Evolutionary conservation across 2,329 filamentous ascomycete species (phyloP).

Genomic region (Simplicillium sp.): DNA sequence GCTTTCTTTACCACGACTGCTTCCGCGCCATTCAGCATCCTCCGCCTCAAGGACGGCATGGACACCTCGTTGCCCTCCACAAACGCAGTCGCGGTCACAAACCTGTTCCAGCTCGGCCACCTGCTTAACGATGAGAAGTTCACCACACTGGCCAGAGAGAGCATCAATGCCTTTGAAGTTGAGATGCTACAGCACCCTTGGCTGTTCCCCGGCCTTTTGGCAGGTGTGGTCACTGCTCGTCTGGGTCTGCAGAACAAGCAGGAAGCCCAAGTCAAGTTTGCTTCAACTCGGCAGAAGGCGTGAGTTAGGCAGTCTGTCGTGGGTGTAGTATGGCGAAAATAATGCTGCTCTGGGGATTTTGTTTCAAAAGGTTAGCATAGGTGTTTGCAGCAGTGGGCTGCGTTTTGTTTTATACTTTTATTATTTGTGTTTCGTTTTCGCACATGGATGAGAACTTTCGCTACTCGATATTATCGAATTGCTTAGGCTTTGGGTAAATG

Average conservation of each 20-base stretch:
- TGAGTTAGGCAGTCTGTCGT: conserved; percentile 3
- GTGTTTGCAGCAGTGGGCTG: neutral
- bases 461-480: conserved; percentile 3
- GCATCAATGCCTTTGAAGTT: conserved; percentile 76
- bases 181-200: conserved; percentile 92
- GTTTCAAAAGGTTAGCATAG: neutral
- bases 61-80: conserved; percentile 84
- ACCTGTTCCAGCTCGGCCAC: conserved; percentile 71
- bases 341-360: neutral
- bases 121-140: conserved; percentile 60
- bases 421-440: neutral
- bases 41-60: conserved; percentile 91
- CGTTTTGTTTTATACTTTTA: neutral
- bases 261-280: conserved; percentile 15
- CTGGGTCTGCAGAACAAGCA: conserved; percentile 48
- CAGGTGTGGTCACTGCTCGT: conserved; percentile 63
- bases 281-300: conserved; percentile 12
- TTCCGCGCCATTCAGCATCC: conserved; percentile 58
- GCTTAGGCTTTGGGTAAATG: neutral
- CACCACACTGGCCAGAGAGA: conserved; percentile 56
- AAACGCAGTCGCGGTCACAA: conserved; percentile 78
- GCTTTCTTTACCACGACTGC: conserved; percentile 67
- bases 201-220: conserved; percentile 75
- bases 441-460: conserved; percentile 10
- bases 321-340: neutral